Percentiles rank a stretch among this genome's conserved stretches.
phyloP scores from a whole-genome alignment of 139 green algal genomes.

The Picochlorum sp. region DNA sequence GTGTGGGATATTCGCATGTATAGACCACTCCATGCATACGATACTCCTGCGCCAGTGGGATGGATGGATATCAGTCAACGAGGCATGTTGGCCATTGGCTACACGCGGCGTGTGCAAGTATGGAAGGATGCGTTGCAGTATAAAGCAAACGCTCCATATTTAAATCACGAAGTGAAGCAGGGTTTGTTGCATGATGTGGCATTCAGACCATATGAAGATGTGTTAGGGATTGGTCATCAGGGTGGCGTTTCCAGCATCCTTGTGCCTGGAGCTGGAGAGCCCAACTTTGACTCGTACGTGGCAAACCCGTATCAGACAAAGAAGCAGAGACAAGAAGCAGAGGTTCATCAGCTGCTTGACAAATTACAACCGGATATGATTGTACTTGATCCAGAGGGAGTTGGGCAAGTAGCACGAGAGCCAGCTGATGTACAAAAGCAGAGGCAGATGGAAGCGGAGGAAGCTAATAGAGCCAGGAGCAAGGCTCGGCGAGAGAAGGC shows the following conservation, averaged over 20 bases:
- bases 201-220: constrained; percentile 96
- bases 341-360: constrained; percentile 89
- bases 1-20: constrained; percentile 92
- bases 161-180: constrained; percentile 57
- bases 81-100: constrained; percentile 79
- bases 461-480: constrained; percentile 28
- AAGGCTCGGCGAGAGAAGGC: constrained; percentile 37
- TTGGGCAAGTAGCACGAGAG: constrained; percentile 67
- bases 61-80: constrained; percentile 83
- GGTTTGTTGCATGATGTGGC: constrained; percentile 37
- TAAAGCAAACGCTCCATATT: constrained; percentile 82
- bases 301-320: constrained; percentile 77
- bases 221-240: constrained; percentile 71
- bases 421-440: constrained; percentile 65
- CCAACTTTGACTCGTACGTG: constrained; percentile 96
- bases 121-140: constrained; percentile 77
- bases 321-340: constrained; percentile 73
- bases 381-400: constrained; percentile 75
- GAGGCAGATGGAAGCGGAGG: constrained; percentile 23
- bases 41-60: constrained; percentile 55
- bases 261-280: constrained; percentile 89
- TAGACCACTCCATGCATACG: constrained; percentile 83
- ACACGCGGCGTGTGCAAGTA: constrained; percentile 64
- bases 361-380: constrained; percentile 97
- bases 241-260: constrained; percentile 66